Conservation (phyloP, 148 eudicot species). For the Polygonum maritimum region DNA sequence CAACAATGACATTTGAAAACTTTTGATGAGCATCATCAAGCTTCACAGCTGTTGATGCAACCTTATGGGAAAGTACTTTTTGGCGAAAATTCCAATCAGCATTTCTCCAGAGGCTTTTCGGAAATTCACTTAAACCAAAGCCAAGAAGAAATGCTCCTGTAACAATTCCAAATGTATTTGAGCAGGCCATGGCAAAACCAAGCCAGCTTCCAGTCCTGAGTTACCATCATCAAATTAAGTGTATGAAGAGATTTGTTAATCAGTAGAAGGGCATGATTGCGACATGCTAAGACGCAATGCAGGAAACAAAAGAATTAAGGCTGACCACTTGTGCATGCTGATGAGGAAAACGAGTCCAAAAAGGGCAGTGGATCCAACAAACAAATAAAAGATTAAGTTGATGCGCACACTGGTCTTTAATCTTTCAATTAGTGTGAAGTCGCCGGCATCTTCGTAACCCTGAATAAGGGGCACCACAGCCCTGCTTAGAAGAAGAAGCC, state of each 20-base stretch:
- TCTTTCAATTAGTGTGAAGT: slow-evolving; percentile 72
- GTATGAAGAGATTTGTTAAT: not conserved
- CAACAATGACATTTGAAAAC: slow-evolving; percentile 85
- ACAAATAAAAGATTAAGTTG: slow-evolving; percentile 72
- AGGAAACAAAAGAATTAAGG: not conserved
- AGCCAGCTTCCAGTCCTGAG: slow-evolving; percentile 58
- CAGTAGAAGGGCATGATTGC: not conserved
- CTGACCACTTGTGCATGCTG: slow-evolving; percentile 49
- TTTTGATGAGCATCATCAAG: slow-evolving; percentile 94
- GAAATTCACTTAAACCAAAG: slow-evolving; percentile 94
- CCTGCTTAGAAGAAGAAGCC: slow-evolving; percentile 53
- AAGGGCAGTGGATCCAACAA: slow-evolving; percentile 74
- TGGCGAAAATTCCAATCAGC: slow-evolving; percentile 88
- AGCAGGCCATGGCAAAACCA: slow-evolving; percentile 95
- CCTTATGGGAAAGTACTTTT: slow-evolving; percentile 77
- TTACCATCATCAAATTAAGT: slow-evolving; percentile 5
- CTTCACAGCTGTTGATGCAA: slow-evolving; percentile 80
- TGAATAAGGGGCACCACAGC: slow-evolving; percentile 90
- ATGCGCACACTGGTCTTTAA: slow-evolving; percentile 80
- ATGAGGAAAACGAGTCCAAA: slow-evolving; percentile 75
- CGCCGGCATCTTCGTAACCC: slow-evolving; percentile 99
- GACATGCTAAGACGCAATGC: not conserved
- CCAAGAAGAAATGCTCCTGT: slow-evolving; percentile 98
- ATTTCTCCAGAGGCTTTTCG: slow-evolving; percentile 81
- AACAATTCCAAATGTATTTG: slow-evolving; percentile 96